These are phyloP conservation scores for Yamadazyma akitaensis DNA, from an alignment of 805 yeast species.

Conservation along the genomic window DNA sequence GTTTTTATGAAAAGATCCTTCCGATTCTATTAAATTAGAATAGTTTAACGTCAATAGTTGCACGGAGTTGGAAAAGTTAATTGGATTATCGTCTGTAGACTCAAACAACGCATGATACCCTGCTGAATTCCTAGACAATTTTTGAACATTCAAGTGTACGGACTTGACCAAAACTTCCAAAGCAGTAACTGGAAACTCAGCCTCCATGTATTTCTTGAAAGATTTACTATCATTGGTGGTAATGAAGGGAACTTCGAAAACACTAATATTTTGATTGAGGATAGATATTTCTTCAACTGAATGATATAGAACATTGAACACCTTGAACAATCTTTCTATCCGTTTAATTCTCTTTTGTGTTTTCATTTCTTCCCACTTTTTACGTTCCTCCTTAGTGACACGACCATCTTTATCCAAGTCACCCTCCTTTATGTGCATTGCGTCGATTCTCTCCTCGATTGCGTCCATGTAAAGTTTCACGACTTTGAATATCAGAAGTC, in stretches of 20 bases:
- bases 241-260: constrained; percentile 31
- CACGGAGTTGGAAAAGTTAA: constrained; percentile 30
- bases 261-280: constrained; percentile 23
- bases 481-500: constrained; percentile 19
- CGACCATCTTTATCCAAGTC: not conserved
- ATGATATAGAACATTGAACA: constrained; percentile 21
- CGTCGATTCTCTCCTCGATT: constrained; percentile 6
- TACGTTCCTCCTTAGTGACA: constrained; percentile 1
- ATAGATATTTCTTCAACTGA: constrained; percentile 24
- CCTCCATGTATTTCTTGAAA: constrained; percentile 20
- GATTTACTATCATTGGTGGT: constrained; percentile 20
- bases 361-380: not conserved
- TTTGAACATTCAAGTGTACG: constrained; percentile 21
- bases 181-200: constrained; percentile 18
- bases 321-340: constrained; percentile 10
- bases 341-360: not conserved
- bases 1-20: constrained; percentile 24
- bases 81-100: constrained; percentile 27
- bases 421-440: not conserved
- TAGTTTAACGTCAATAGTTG: constrained; percentile 30
- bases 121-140: constrained; percentile 26
- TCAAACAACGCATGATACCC: constrained; percentile 40
- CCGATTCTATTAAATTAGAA: constrained; percentile 10
- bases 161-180: constrained; percentile 25
- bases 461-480: constrained; percentile 16